Conservation (phyloP, 2,329 filamentous ascomycete genomes). For the Exophiala aquamarina region DNA sequence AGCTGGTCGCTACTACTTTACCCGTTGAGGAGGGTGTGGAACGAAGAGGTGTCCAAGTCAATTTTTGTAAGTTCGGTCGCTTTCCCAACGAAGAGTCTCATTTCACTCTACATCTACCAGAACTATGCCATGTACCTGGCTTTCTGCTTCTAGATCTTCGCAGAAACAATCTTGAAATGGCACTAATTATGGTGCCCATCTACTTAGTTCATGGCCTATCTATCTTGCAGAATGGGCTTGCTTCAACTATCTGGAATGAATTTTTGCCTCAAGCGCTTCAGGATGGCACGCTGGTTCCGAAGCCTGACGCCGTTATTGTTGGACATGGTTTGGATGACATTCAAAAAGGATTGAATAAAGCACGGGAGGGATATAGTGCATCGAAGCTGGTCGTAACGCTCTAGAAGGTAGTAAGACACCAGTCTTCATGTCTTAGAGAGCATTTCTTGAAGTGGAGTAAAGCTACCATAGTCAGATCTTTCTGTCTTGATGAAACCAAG, state of each 20-base stretch:
- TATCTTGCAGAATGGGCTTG: slow-evolving; percentile 24
- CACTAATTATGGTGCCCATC: neutral
- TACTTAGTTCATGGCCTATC: slow-evolving; percentile 2
- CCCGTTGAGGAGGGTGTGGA: neutral
- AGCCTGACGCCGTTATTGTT: slow-evolving; percentile 38
- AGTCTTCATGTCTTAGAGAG: no score
- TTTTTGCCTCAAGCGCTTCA: slow-evolving; percentile 33
- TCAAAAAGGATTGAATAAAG: slow-evolving; percentile 36
- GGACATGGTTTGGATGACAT: slow-evolving; percentile 39
- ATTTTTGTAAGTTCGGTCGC: neutral
- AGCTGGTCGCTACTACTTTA: neutral
- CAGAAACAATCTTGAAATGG: no score
- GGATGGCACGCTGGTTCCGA: slow-evolving; percentile 28
- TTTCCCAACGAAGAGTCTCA: neutral
- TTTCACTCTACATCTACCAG: neutral
- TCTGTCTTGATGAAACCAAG: no score
- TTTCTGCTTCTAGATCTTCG: no score
- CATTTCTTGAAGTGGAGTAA: no score
- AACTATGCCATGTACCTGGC: no score
- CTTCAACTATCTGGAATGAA: slow-evolving; percentile 31
- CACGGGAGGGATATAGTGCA: slow-evolving; percentile 38
- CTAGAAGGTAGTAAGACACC: neutral
- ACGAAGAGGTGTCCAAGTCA: neutral
- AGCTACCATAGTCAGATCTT: no score
- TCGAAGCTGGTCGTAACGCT: slow-evolving; percentile 36